phyloP scores from a whole-genome alignment of 2,329 filamentous ascomycete genomes.

The Trichoderma breve region DNA sequence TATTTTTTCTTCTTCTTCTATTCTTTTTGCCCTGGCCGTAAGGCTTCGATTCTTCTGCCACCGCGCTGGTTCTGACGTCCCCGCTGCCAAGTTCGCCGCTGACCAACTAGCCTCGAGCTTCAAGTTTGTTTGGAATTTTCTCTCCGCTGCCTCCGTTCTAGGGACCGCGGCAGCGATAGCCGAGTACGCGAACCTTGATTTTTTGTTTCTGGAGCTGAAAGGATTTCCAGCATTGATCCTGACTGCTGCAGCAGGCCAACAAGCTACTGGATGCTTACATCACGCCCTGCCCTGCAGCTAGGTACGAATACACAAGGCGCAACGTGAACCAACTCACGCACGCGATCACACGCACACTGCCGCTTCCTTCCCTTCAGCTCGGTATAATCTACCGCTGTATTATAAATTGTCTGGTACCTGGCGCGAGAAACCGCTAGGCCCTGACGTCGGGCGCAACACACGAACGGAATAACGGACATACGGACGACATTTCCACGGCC shows the following conservation, averaged over 20 bases:
- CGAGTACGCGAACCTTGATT: conserved; percentile 16
- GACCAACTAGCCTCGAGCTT: conserved; percentile 4
- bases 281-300: background rate
- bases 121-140: conserved; percentile 3
- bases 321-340: background rate
- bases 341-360: conserved; percentile 12
- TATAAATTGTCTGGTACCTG: conserved; percentile 10
- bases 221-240: background rate
- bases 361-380: background rate
- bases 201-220: background rate
- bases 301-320: background rate
- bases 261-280: background rate
- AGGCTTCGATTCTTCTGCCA: background rate
- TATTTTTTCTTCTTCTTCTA: background rate
- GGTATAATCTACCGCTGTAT: background rate
- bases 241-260: background rate
- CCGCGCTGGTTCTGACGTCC: background rate
- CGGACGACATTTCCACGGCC: conserved; percentile 1
- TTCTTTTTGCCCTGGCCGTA: background rate
- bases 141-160: conserved; percentile 14
- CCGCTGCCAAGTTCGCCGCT: conserved; percentile 13
- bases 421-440: conserved; percentile 2
- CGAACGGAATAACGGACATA: conserved; percentile 18
- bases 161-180: background rate
- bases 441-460: background rate